Evolutionary conservation across 345 rosid genomes (phyloP), one percentile per base, ranked within the genome.

Genomic region (Populus pruinosa): DNA sequence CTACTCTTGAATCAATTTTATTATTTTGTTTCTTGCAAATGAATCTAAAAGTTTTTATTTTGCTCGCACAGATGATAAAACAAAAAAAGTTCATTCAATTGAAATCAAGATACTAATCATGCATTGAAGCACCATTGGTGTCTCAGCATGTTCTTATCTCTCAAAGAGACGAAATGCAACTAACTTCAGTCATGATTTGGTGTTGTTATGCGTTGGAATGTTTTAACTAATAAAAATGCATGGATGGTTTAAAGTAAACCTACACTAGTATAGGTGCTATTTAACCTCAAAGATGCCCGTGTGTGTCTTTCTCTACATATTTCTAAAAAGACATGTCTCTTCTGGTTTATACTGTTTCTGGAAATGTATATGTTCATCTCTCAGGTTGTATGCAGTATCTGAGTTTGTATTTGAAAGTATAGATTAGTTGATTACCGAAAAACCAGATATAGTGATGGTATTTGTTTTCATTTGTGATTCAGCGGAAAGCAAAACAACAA

Each of bases 401-500:
- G 5, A 17, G 53, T 29, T n/a, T 39, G 39, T 76, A 39, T 17
- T 33, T 43, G 56, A 10, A 43, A 31, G 21, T 67, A 56, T 66
- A 29, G 18, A 33, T 72, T 66, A 27, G 13, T 16, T 75, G 71
- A 27, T 75, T 69, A 47, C n/a, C 18, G 20, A 44, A 20, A 67
- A 62, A 12, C 56, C 10, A 69, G 62, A 20, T 27, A 5, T n/a
- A 36, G 20, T 55, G 43, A 23, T 66, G 29, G 35, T 35, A 36
- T 63, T 61, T 77, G n/a, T 38, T 29, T 41, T 73, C 36, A 9
- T 75, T 29, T 47, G 27, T 62, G 59, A 83, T 69, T 78, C 76
- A 79, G 82, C 70, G 7, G 82, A 61, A 35, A 79, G 82, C 70
- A 74, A 69, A 74, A 69, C 75, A n/a, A 74, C 82, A 35, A 74